Evolutionary conservation across 306 rosid genomes (phyloP), one percentile per base, ranked within the genome.

Genomic region (Lithocarpus polystachyus): DNA sequence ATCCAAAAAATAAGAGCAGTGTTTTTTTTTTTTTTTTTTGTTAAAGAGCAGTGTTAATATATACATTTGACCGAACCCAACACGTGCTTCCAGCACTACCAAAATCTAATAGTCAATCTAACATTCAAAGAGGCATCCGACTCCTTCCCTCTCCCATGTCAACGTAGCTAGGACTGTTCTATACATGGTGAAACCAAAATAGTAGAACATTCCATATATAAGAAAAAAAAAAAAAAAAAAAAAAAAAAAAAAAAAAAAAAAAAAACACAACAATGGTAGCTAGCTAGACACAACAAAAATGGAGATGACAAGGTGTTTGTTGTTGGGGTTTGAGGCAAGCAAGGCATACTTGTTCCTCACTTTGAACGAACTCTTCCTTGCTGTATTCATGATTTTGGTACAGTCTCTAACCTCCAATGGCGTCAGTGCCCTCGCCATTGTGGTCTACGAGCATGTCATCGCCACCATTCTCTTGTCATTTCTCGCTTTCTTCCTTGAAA

Each of bases 401-500:
- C 23, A 73, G 33, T 54, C 61, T 0, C 26, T 73, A 2, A 12
- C 23, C 67, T 73, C 77, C 67, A 12, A 8, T 13, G 64, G 51
- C 67, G 7, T 73, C 10, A 73, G 77, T n/a, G 64, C 67, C 18
- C 64, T 73, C 9, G 65, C 31, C 52, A 73, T 73, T 12, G 65
- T 54, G 0, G 77, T 73, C 60, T 73, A 73, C 67, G 77, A 53
- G 67, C 77, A 55, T 33, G 28, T 18, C 52, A 73, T 73, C 48
- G 37, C 77, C 52, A 73, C 77, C 19, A 0, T 73, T 33, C 5
- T 73, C 48, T 73, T 73, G 64, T 11, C 65, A 19, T 17, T 55
- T 55, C 76, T 73, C 15, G 76, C 64, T n/a, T 73, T 73, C 65
- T 54, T 73, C 62, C 51, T 73, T 54, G 76, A 73, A 7, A 73